Conservation (phyloP, 306 rosid species). For the Luffa acutangula region DNA sequence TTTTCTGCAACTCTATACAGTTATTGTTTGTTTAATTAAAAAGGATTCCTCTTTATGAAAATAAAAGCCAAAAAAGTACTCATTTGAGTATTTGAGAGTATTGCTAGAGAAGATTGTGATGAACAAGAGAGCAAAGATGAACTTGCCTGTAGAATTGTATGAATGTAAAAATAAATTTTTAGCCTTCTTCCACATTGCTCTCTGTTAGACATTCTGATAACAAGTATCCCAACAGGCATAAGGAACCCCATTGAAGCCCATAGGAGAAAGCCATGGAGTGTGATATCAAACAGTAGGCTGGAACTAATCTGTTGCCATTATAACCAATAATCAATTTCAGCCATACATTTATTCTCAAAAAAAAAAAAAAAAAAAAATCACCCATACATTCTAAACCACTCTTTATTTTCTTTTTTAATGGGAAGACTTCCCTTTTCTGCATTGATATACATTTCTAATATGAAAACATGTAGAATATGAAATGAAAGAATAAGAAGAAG, state of each 20-base stretch:
- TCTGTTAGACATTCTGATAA: slow-evolving; percentile 52
- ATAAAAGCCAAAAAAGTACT: not conserved
- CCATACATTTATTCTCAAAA: not conserved
- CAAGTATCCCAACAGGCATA: slow-evolving; percentile 78
- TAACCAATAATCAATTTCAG: not conserved
- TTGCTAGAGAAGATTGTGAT: slow-evolving; percentile 5
- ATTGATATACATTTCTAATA: not conserved
- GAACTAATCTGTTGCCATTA: slow-evolving; percentile 34
- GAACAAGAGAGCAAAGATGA: slow-evolving; percentile 1
- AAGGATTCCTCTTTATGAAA: not conserved
- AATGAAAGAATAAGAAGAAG: not conserved
- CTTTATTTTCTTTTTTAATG: not conserved
- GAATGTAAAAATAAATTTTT: slow-evolving; percentile 49
- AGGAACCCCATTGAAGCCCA: slow-evolving; percentile 95
- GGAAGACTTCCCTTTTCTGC: not conserved
- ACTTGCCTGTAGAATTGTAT: slow-evolving; percentile 71
- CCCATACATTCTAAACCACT: not conserved
- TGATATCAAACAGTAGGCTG: slow-evolving; percentile 42
- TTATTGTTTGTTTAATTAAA: slow-evolving; percentile 10
- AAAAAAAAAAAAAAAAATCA: too few relatives aligned
- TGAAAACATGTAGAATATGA: not conserved
- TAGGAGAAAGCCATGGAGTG: slow-evolving; percentile 71
- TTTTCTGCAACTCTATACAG: slow-evolving; percentile 4
- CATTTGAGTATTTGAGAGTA: not conserved
- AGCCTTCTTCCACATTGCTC: slow-evolving; percentile 48